Conservation (phyloP, 805 yeast species). For the Starmerella cellae region DNA sequence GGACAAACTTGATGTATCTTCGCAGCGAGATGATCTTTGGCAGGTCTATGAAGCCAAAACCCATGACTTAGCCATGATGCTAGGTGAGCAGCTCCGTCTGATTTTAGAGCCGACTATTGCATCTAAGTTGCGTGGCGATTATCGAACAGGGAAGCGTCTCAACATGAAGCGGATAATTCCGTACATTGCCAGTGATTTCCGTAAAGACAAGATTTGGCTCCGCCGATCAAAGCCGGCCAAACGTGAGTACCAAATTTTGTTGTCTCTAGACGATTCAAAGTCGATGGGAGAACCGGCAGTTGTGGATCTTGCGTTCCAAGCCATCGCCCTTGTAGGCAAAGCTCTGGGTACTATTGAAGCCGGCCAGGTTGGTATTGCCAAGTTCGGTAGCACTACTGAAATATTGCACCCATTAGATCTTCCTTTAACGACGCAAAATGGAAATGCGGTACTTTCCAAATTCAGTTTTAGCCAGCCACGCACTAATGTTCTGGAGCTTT, state of each 20-base stretch:
- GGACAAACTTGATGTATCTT: background rate
- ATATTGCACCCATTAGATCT: conserved; percentile 82
- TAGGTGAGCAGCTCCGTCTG: conserved; percentile 84
- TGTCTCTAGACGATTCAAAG: conserved; percentile 92
- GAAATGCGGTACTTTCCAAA: conserved; percentile 71
- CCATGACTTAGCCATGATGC: conserved; percentile 69
- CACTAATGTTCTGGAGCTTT: conserved; percentile 69
- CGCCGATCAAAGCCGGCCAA: conserved; percentile 95
- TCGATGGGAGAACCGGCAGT: conserved; percentile 92
- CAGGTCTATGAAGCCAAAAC: conserved; percentile 69
- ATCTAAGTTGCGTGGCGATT: conserved; percentile 90
- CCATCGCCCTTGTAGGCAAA: conserved; percentile 84
- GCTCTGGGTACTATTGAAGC: conserved; percentile 89
- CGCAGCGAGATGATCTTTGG: conserved; percentile 46
- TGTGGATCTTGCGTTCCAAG: conserved; percentile 83
- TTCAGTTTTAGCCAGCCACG: conserved; percentile 80
- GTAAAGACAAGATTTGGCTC: conserved; percentile 96
- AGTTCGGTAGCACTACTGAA: conserved; percentile 73
- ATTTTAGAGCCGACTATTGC: conserved; percentile 92
- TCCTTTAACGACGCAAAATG: conserved; percentile 73
- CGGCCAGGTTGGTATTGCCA: conserved; percentile 79
- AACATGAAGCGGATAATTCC: conserved; percentile 97
- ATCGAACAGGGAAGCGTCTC: conserved; percentile 89
- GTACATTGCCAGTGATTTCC: conserved; percentile 91
- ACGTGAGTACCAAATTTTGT: conserved; percentile 94